Percentiles rank a stretch among this genome's conserved stretches.
These are phyloP conservation scores for Saxophila tyrrhenica DNA, from an alignment of 495 filamentous ascomycete genomes.

Conservation along the genomic window DNA sequence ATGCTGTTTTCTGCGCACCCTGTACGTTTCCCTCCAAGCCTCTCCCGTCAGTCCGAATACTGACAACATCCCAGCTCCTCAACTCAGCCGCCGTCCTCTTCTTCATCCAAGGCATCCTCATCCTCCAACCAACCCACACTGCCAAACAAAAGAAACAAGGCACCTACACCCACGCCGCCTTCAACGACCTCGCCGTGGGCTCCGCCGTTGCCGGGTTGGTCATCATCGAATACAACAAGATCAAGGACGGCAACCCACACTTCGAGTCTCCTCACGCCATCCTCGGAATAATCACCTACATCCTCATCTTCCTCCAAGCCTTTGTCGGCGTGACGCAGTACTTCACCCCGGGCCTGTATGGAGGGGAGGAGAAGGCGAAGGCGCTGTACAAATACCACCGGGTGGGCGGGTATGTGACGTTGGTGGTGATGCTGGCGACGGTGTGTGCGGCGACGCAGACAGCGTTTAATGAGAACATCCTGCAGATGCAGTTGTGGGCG, in stretches of 20 bases:
- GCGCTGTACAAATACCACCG: slow-evolving; percentile 82
- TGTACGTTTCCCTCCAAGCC: slow-evolving; percentile 33
- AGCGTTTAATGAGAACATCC: slow-evolving; percentile 45
- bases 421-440: slow-evolving; percentile 60
- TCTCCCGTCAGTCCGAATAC: neutral
- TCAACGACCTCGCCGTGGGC: slow-evolving; percentile 54
- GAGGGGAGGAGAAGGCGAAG: slow-evolving; percentile 69
- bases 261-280: slow-evolving; percentile 71
- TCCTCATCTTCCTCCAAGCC: slow-evolving; percentile 58
- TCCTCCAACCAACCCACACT: slow-evolving; percentile 81
- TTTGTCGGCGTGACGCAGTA: slow-evolving; percentile 69
- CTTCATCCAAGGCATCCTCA: slow-evolving; percentile 64
- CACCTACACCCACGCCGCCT: slow-evolving; percentile 51
- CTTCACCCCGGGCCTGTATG: slow-evolving; percentile 58
- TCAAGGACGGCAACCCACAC: slow-evolving; percentile 46
- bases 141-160: slow-evolving; percentile 60
- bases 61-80: slow-evolving; percentile 43
- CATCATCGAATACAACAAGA: slow-evolving; percentile 77
- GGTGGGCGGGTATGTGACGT: slow-evolving; percentile 59
- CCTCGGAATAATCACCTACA: slow-evolving; percentile 67
- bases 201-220: slow-evolving; percentile 54
- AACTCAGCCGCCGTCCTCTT: slow-evolving; percentile 64
- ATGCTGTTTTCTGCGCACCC: slow-evolving; percentile 80
- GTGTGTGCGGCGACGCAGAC: slow-evolving; percentile 68
- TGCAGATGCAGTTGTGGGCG: slow-evolving; percentile 64